Percentiles rank a stretch among this genome's conserved stretches.
phyloP scores from a whole-genome alignment of 208 protist genomes.

The Angomonas desouzai region DNA sequence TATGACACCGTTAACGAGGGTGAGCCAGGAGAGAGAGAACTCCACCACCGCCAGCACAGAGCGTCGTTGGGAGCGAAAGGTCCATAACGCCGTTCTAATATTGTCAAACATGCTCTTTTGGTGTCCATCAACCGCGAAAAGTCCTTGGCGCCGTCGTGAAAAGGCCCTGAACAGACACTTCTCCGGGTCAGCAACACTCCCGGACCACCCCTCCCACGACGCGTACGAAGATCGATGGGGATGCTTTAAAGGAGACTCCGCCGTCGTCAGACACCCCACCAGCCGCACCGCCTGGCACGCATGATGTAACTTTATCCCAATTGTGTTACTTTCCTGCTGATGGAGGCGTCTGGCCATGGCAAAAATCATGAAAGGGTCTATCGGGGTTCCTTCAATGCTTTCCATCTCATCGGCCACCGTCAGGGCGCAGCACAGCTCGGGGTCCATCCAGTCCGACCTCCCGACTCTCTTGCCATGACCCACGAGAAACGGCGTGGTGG shows the following conservation, averaged over 20 bases:
- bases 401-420: constrained; percentile 73
- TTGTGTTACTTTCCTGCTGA: constrained; percentile 21
- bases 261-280: constrained; percentile 55
- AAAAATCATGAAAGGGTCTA: constrained; percentile 85
- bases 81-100: constrained; percentile 65
- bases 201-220: constrained; percentile 52
- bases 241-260: constrained; percentile 47
- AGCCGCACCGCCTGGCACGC: constrained; percentile 62
- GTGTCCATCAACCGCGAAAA: constrained; percentile 65
- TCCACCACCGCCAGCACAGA: constrained; percentile 57
- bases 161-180: constrained; percentile 47
- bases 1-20: constrained; percentile 49
- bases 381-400: constrained; percentile 67
- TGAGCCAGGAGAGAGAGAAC: constrained; percentile 60
- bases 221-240: constrained; percentile 6
- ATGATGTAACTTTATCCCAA: constrained; percentile 65
- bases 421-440: constrained; percentile 43
- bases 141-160: constrained; percentile 43
- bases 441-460: not conserved
- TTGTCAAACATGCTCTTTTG: constrained; percentile 76
- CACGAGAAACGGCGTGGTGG: not conserved
- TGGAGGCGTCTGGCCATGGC: constrained; percentile 57
- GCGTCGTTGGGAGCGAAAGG: constrained; percentile 57
- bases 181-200: constrained; percentile 22
- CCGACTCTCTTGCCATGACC: not conserved